Evolutionary conservation across 148 eudicot species (phyloP).

Genomic region (Dianthus caryophyllus): DNA sequence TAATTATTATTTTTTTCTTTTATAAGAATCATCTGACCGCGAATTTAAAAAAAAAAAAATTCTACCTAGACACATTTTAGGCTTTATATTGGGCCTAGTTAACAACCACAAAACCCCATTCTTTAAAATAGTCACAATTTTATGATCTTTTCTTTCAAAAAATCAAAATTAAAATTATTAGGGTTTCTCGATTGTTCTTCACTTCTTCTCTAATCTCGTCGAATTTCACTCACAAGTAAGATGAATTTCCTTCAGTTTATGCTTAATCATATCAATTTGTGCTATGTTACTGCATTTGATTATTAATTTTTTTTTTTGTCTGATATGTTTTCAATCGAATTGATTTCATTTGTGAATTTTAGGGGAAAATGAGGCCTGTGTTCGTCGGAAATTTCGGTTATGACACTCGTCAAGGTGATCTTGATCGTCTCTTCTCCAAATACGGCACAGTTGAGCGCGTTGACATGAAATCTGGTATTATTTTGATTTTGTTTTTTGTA

Average conservation of each 20-base stretch:
- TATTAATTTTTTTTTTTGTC: neutral
- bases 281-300: neutral
- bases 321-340: neutral
- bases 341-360: neutral
- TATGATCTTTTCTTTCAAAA: neutral
- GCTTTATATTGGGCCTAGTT: neutral
- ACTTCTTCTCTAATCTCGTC: slow-evolving; percentile 8
- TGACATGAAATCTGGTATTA: slow-evolving; percentile 88
- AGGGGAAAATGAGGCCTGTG: slow-evolving; percentile 40
- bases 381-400: slow-evolving; percentile 84
- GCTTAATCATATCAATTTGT: neutral
- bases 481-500: too few relatives aligned
- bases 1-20: too few relatives aligned
- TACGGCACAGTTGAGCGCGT: slow-evolving; percentile 84
- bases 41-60: too few relatives aligned
- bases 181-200: slow-evolving; percentile 10
- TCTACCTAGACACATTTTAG: too few relatives aligned
- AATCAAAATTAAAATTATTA: neutral
- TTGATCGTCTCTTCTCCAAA: slow-evolving; percentile 75
- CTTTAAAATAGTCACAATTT: neutral
- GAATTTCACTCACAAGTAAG: neutral
- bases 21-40: too few relatives aligned
- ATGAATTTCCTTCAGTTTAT: neutral
- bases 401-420: slow-evolving; percentile 72
- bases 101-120: neutral